Evolutionary conservation across 139 green algal genomes (phyloP).

Genomic region (Micromonas commoda): DNA sequence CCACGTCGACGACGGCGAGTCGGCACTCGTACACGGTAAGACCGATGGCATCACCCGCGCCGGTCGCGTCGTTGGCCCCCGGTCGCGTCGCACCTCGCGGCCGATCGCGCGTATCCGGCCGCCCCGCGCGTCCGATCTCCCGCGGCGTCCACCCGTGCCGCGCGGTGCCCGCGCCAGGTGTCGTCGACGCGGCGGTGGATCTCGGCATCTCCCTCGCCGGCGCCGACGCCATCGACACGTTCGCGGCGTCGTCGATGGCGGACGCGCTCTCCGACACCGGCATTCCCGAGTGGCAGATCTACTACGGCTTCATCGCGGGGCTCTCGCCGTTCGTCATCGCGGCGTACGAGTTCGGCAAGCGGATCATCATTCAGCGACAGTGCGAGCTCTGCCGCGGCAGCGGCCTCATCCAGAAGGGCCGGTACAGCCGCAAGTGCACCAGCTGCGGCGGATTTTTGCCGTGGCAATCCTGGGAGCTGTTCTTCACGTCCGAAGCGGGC

Average conservation of each 20-base stretch:
- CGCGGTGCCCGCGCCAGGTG: too few species aligned
- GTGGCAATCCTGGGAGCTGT: constrained; percentile 26
- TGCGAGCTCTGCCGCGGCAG: constrained; percentile 25
- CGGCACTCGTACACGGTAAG: too few species aligned
- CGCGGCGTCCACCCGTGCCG: too few species aligned
- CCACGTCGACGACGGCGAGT: too few species aligned
- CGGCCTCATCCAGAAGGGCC: constrained; percentile 11
- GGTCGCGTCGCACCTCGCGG: too few species aligned
- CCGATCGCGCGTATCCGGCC: too few species aligned
- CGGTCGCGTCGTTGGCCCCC: too few species aligned
- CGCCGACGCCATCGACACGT: too few species aligned
- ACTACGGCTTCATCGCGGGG: constrained; percentile 19
- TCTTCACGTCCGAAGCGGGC: constrained; percentile 10
- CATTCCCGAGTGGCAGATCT: constrained; percentile 25
- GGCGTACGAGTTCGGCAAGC: constrained; percentile 35
- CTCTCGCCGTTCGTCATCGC: constrained; percentile 28
- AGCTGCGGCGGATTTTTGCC: constrained; percentile 31
- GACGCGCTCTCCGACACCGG: constrained; percentile 3
- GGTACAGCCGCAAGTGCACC: constrained; percentile 7
- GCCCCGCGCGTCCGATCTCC: too few species aligned
- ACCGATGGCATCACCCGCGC: too few species aligned
- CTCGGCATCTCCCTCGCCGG: too few species aligned
- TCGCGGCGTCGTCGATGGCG: neutral
- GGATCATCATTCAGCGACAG: constrained; percentile 25
- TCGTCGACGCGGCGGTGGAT: too few species aligned